These are phyloP conservation scores for Alternaria viburni DNA, from an alignment of 2,329 filamentous ascomycete genomes.

Conservation along the genomic window DNA sequence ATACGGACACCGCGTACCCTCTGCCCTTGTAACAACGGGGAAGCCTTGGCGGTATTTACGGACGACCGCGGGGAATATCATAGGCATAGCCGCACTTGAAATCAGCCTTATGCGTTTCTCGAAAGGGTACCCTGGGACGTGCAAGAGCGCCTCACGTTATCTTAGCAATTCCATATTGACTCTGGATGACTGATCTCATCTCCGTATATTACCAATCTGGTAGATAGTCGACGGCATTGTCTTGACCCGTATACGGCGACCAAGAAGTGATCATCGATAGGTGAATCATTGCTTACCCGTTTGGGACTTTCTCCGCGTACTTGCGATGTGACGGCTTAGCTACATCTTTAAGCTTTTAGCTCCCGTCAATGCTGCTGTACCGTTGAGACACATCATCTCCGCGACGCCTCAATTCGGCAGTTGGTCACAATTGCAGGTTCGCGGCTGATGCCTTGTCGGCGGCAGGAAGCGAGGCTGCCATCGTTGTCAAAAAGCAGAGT, in stretches of 20 bases:
- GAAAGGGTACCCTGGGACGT: not conserved
- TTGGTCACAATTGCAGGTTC: slow-evolving; percentile 6
- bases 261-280: not conserved
- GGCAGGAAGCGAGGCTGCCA: not conserved
- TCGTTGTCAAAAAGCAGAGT: not conserved
- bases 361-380: not conserved
- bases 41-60: not conserved
- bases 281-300: not conserved
- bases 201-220: not conserved
- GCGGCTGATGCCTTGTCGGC: not conserved
- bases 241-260: not conserved
- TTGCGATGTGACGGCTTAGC: not conserved
- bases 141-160: not conserved
- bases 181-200: not conserved
- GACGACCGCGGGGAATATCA: not conserved
- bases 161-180: not conserved
- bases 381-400: not conserved
- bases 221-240: not conserved
- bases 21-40: not conserved
- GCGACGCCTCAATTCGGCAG: not conserved
- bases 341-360: not conserved
- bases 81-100: not conserved
- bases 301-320: not conserved
- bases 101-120: not conserved
- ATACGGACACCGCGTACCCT: not conserved